These are phyloP conservation scores for Vigna hirtella DNA, from an alignment of 306 rosid genomes.

Conservation along the genomic window DNA sequence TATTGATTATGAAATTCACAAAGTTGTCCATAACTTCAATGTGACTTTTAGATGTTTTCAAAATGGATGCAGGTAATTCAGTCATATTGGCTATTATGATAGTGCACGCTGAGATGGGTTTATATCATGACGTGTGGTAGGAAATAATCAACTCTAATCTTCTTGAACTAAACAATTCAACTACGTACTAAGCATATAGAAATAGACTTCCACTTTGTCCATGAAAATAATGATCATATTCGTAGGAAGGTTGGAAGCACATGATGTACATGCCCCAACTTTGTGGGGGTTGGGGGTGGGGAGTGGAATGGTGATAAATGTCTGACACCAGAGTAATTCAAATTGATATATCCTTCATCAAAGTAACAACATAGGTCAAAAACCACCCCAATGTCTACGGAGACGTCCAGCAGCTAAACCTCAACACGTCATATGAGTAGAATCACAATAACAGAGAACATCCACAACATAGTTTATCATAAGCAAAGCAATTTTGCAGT, in stretches of 20 bases:
- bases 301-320: too few species aligned
- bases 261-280: too few species aligned
- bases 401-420: background rate
- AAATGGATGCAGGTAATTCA: slow-evolving; percentile 18
- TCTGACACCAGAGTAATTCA: too few species aligned
- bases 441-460: background rate
- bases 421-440: background rate
- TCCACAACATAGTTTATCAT: background rate
- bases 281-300: too few species aligned
- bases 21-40: slow-evolving; percentile 21
- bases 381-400: background rate
- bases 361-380: background rate
- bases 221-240: too few species aligned
- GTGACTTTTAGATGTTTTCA: slow-evolving; percentile 1
- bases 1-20: slow-evolving; percentile 12
- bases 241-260: too few species aligned
- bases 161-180: slow-evolving; percentile 14
- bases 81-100: background rate
- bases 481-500: background rate
- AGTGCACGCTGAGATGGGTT: slow-evolving; percentile 19
- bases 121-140: slow-evolving; percentile 1
- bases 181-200: background rate
- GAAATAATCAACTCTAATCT: slow-evolving; percentile 21
- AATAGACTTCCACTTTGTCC: too few species aligned
- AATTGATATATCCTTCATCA: background rate